Percentiles rank a stretch among this genome's conserved stretches.
Conservation (phyloP, 2,329 filamentous ascomycete species). For the Phyllosticta capitalensis region DNA sequence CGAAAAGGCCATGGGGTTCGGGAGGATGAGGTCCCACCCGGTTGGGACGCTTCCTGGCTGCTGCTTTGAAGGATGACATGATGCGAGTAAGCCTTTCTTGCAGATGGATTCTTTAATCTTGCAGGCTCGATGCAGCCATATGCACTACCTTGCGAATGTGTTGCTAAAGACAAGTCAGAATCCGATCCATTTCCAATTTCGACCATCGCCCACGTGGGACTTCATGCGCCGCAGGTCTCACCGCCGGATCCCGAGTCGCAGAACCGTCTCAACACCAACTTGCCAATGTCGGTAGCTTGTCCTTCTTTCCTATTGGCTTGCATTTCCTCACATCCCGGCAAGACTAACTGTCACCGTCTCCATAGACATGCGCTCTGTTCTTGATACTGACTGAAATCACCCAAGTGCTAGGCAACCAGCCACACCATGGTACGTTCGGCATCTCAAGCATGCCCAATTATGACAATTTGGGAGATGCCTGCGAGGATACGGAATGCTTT, state of each 20-base stretch:
- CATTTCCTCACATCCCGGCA: not conserved
- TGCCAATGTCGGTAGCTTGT: not conserved
- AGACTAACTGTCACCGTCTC: not conserved
- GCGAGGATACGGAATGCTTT: not conserved
- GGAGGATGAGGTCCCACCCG: not conserved
- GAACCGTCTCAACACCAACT: not conserved
- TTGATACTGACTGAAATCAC: not conserved
- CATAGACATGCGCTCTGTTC: not conserved
- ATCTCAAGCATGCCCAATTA: not conserved
- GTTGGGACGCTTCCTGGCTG: not conserved
- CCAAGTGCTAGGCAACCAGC: not conserved
- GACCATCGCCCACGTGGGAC: not conserved
- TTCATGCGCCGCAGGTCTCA: not conserved
- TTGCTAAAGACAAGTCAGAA: not conserved
- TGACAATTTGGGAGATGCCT: not conserved
- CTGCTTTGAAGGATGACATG: not conserved
- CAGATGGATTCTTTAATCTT: too few species aligned
- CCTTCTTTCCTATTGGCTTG: not conserved
- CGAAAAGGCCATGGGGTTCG: not conserved
- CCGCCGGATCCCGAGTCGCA: not conserved
- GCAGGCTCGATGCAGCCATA: not conserved
- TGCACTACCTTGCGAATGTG: not conserved
- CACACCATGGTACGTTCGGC: not conserved
- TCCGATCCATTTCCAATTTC: not conserved
- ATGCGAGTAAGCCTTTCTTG: not conserved